These are phyloP conservation scores for Ophiosphaerella narmari DNA, from an alignment of 2,329 filamentous ascomycete genomes.

Conservation along the genomic window DNA sequence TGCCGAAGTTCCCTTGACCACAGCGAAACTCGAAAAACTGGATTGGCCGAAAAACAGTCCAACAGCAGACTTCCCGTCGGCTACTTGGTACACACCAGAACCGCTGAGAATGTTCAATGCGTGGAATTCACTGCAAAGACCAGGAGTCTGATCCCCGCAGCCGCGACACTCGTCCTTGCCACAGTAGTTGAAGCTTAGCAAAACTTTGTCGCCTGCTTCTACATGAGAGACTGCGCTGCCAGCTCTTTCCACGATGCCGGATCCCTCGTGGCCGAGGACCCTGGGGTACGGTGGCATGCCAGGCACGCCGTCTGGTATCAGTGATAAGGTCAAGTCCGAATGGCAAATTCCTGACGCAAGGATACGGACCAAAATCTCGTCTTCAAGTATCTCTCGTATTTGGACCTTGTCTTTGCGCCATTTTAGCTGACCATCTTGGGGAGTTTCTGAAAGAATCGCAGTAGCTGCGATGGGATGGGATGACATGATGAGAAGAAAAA, in stretches of 20 bases:
- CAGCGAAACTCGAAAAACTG: slow-evolving; percentile 49
- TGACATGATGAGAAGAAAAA: not conserved
- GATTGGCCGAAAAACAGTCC: slow-evolving; percentile 55
- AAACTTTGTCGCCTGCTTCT: slow-evolving; percentile 52
- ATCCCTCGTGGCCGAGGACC: slow-evolving; percentile 61
- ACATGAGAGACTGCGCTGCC: slow-evolving; percentile 50
- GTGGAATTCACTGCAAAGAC: slow-evolving; percentile 57
- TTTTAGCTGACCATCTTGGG: slow-evolving; percentile 37
- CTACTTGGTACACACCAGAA: slow-evolving; percentile 28
- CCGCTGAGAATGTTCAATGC: slow-evolving; percentile 51
- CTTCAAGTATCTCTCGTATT: slow-evolving; percentile 44
- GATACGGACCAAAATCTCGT: slow-evolving; percentile 60
- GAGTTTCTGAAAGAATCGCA: slow-evolving; percentile 48
- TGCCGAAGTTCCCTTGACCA: slow-evolving; percentile 48
- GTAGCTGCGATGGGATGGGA: slow-evolving; percentile 15
- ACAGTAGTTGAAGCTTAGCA: slow-evolving; percentile 57
- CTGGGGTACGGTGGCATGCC: slow-evolving; percentile 47
- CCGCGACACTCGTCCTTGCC: slow-evolving; percentile 51
- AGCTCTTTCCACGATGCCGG: slow-evolving; percentile 55
- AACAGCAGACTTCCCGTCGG: slow-evolving; percentile 35
- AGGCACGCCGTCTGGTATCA: slow-evolving; percentile 41
- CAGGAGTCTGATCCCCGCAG: slow-evolving; percentile 53
- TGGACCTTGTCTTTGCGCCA: slow-evolving; percentile 49
- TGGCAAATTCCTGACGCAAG: slow-evolving; percentile 62
- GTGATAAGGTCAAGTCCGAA: slow-evolving; percentile 57